Evolutionary conservation across 495 filamentous ascomycete genomes (phyloP).

Genomic region (Penicillium cataractarum): DNA sequence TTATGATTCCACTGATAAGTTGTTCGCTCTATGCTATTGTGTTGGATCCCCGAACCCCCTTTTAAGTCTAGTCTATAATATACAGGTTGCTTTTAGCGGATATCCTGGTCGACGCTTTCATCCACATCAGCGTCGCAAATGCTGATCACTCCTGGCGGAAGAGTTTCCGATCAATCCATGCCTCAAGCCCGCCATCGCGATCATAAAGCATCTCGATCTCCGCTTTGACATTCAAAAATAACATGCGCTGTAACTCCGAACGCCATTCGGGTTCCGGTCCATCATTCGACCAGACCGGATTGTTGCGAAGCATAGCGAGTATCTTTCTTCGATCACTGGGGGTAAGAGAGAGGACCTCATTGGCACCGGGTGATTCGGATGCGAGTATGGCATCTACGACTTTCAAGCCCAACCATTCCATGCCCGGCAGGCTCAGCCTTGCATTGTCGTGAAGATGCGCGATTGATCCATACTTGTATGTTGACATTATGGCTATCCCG

Average conservation of each 20-base stretch:
- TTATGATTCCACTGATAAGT: background rate
- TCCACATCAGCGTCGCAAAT: background rate
- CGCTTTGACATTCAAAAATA: conserved; percentile 83
- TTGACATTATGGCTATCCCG: conserved; percentile 82
- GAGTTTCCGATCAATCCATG: conserved; percentile 64
- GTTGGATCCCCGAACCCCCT: background rate
- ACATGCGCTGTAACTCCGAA: conserved; percentile 78
- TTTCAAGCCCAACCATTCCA: conserved; percentile 78
- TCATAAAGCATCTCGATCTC: conserved; percentile 86
- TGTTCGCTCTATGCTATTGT: background rate
- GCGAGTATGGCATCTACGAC: conserved; percentile 57
- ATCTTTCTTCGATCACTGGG: conserved; percentile 70
- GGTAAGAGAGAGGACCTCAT: conserved; percentile 59
- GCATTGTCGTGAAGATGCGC: conserved; percentile 71
- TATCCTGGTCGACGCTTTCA: background rate
- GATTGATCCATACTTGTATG: conserved; percentile 83
- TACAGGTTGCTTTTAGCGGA: background rate
- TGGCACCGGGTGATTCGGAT: conserved; percentile 27
- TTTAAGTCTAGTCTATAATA: conserved; percentile 5
- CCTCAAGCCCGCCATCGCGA: conserved; percentile 56
- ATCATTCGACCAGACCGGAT: conserved; percentile 47
- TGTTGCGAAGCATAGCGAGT: conserved; percentile 62
- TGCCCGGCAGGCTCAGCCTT: conserved; percentile 54
- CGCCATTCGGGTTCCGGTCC: conserved; percentile 59
- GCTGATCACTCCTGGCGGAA: conserved; percentile 28